Evolutionary conservation across 1,139 yeast genomes (phyloP), one percentile per base, ranked within the genome.

Genomic region (Pichia sp.): DNA sequence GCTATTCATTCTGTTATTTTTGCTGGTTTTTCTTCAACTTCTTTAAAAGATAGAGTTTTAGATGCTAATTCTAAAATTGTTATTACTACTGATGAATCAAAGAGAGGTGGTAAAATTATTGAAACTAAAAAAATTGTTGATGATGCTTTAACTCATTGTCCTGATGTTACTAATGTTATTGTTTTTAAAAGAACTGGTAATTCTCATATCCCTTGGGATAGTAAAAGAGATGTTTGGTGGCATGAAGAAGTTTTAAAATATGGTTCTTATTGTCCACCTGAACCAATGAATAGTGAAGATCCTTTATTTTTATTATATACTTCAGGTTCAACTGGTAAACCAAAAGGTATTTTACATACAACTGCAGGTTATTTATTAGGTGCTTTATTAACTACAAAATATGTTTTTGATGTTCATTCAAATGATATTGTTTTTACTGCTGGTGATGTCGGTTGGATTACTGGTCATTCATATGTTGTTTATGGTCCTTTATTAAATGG

Each of bases 381-480:
- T 38, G 88, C 93, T 3, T 56, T 74, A 42, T 55, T 82, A 51
- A 75, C 88, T 32, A 76, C 87, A 50, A 80, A 78, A 60, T 83
- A 83, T 61, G 77, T 80, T 30, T 84, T 84, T 63, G 93, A 84
- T 59, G 75, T 81, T 35, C 89, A 82, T 55, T 75, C 72, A 48
- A 78, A 78, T 34, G 94, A 84, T 57, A 67, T 76, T 24, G 65
- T 84, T 46, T 84, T 84, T 67, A 83, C 93, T 11, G 93, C 93
- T 16, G 94, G 93, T 56, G 94, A 84, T 61, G 78, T 84, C 46
- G 94, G 94, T 51, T 84, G 94, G 94, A 82, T 84, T 55, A 83
- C 93, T 10, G 94, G 94, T 42, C 94, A 84, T 64, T 77, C 91
- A 3, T 84, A 83, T 59, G 86, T 76, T 31, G 86, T 83, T 36